Conservation (phyloP, 164 flowering plant species). For the Chimonanthus salicifolius region DNA sequence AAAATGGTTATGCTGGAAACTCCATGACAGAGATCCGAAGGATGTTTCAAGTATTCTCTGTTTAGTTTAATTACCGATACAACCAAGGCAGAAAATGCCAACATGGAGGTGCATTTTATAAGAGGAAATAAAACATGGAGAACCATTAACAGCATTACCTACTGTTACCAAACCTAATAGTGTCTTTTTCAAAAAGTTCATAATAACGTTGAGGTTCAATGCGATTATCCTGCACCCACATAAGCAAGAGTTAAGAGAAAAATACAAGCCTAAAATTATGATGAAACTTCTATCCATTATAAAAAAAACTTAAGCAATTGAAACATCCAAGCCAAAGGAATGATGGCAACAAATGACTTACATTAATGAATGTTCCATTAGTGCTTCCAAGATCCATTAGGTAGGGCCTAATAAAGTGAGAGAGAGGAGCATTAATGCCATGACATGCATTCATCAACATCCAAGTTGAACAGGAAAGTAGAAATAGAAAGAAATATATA, state of each 20-base stretch:
- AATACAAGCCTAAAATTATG: background rate
- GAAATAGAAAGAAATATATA: conserved; percentile 16
- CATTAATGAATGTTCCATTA: conserved; percentile 86
- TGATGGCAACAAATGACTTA: conserved; percentile 29
- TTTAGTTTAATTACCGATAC: too few relatives aligned
- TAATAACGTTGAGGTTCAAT: conserved; percentile 84
- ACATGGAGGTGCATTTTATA: background rate
- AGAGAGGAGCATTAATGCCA: conserved; percentile 12
- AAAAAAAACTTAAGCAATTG: background rate
- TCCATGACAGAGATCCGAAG: background rate
- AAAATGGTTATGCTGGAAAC: background rate
- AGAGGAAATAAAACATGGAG: background rate
- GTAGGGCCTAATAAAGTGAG: conserved; percentile 54
- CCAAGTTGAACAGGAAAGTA: background rate
- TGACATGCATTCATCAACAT: background rate
- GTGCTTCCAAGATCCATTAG: conserved; percentile 99
- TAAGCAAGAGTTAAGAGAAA: conserved; percentile 12
- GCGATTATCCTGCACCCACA: conserved; percentile 63
- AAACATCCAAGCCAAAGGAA: background rate
- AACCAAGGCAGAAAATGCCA: background rate
- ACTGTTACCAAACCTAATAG: conserved; percentile 87
- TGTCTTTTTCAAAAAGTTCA: conserved; percentile 84
- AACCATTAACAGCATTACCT: conserved; percentile 42
- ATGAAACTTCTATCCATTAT: background rate
- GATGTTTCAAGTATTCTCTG: background rate